phyloP scores from a whole-genome alignment of 805 yeast genomes.

The Priceomyces medius region DNA sequence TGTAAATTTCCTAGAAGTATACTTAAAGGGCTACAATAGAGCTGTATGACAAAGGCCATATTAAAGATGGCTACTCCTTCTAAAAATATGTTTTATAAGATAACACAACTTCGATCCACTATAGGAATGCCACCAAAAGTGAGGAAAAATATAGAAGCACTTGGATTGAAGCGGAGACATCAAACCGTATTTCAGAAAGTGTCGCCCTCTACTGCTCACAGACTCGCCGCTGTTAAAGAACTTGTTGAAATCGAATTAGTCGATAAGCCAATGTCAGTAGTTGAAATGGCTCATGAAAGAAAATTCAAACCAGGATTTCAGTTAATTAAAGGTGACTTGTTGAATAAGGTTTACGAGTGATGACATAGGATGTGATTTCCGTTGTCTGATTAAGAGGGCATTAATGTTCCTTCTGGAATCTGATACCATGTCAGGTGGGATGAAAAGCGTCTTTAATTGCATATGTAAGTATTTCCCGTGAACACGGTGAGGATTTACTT shows the following conservation, averaged over 20 bases:
- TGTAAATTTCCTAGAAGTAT: too few species aligned
- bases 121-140: slow-evolving; percentile 78
- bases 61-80: slow-evolving; percentile 11
- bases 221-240: slow-evolving; percentile 79
- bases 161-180: slow-evolving; percentile 77
- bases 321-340: slow-evolving; percentile 11
- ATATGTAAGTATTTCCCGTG: too few species aligned
- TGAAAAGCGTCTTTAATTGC: too few species aligned
- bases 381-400: too few species aligned
- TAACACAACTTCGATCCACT: slow-evolving; percentile 76
- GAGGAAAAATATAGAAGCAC: slow-evolving; percentile 61
- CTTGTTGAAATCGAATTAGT: slow-evolving; percentile 78
- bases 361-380: too few species aligned
- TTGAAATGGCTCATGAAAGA: slow-evolving; percentile 54
- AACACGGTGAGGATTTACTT: too few species aligned
- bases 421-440: too few species aligned
- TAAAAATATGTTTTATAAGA: slow-evolving; percentile 43
- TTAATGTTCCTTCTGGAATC: too few species aligned
- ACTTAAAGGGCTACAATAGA: not conserved
- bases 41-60: not conserved
- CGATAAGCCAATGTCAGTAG: slow-evolving; percentile 48
- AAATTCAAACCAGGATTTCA: slow-evolving; percentile 64
- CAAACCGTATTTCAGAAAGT: slow-evolving; percentile 70
- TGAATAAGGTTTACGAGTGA: slow-evolving; percentile 3
- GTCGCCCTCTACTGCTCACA: slow-evolving; percentile 80